phyloP scores from a whole-genome alignment of 768 basidiomycete genomes.

The Mycena metata region DNA sequence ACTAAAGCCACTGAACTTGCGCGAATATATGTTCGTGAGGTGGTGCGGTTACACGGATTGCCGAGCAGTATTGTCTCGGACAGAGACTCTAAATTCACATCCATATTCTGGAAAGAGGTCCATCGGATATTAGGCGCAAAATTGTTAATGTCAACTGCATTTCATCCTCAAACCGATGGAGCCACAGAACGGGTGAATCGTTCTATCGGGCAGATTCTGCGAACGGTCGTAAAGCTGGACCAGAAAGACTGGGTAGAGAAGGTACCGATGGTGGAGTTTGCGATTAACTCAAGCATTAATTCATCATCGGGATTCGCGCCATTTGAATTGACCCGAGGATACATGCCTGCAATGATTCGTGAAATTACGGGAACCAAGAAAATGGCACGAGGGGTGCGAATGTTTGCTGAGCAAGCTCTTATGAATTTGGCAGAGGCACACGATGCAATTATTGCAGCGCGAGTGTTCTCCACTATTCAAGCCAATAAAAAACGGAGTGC shows the following conservation, averaged over 20 bases:
- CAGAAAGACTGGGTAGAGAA: constrained; percentile 38
- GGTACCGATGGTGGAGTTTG: constrained; percentile 5
- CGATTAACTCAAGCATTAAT: constrained; percentile 45
- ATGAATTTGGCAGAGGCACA: constrained; percentile 49
- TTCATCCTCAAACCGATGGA: constrained; percentile 60
- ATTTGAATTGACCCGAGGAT: constrained; percentile 46
- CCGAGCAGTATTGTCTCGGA: constrained; percentile 56
- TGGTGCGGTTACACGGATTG: constrained; percentile 56
- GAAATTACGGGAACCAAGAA: background rate
- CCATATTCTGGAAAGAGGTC: constrained; percentile 56
- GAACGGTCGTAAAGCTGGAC: constrained; percentile 42
- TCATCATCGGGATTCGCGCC: constrained; percentile 52
- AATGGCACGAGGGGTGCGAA: constrained; percentile 39
- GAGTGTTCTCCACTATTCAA: constrained; percentile 47
- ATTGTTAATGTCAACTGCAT: constrained; percentile 54
- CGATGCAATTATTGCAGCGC: constrained; percentile 52
- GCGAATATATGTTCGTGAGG: constrained; percentile 49
- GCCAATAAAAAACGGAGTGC: constrained; percentile 44
- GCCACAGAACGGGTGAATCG: constrained; percentile 52
- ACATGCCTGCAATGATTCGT: constrained; percentile 43
- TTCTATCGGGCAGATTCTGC: constrained; percentile 42
- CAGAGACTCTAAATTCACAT: constrained; percentile 57
- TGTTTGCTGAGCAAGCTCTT: constrained; percentile 43
- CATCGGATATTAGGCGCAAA: constrained; percentile 46
- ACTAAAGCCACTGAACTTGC: constrained; percentile 52